Percentiles rank a stretch among this genome's conserved stretches.
Evolutionary conservation across 1,284 basidiomycete genomes (phyloP).

Genomic region (Paramarasmius palmivorus): DNA sequence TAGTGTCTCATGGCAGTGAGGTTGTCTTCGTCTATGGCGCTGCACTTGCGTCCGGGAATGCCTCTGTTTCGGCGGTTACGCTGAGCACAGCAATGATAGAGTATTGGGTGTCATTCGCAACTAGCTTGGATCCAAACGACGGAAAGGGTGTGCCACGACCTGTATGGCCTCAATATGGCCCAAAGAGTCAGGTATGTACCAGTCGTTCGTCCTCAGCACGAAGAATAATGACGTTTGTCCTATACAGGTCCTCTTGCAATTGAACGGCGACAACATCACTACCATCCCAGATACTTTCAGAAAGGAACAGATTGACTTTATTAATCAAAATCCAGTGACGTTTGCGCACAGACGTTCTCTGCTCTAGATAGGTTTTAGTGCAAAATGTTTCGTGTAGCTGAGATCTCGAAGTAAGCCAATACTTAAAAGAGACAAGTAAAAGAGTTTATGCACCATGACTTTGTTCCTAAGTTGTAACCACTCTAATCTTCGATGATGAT

Average conservation of each 20-base stretch:
- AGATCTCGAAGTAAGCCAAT: too few species aligned
- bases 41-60: neutral
- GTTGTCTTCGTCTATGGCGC: neutral
- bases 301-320: constrained; percentile 35
- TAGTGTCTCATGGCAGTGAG: neutral
- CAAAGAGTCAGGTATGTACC: neutral
- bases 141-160: constrained; percentile 37
- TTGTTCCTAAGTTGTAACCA: too few species aligned
- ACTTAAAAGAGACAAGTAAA: too few species aligned
- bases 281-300: constrained; percentile 38
- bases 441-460: too few species aligned
- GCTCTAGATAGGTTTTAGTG: too few species aligned
- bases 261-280: constrained; percentile 37
- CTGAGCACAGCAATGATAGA: constrained; percentile 45
- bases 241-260: constrained; percentile 32
- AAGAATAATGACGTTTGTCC: constrained; percentile 29
- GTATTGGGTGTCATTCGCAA: constrained; percentile 55
- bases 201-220: constrained; percentile 35
- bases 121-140: constrained; percentile 49
- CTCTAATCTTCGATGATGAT: too few species aligned
- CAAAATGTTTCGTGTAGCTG: too few species aligned
- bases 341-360: constrained; percentile 22
- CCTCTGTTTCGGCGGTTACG: constrained; percentile 22
- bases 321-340: constrained; percentile 31
- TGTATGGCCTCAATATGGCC: constrained; percentile 10